Conservation (phyloP, 108 stramenopile species). For the Skeletonema menzelii region DNA sequence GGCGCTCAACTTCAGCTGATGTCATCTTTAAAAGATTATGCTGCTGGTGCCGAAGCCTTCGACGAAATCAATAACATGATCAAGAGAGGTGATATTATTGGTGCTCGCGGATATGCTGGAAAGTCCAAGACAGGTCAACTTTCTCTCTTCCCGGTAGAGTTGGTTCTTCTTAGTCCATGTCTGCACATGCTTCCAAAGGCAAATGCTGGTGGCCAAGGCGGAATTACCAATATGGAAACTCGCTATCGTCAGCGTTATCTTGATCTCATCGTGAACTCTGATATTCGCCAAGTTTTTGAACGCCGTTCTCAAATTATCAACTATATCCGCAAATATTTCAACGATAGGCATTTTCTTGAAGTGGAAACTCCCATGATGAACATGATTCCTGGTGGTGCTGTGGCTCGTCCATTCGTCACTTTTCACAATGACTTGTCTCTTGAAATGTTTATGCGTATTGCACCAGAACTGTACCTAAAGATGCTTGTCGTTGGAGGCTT, state of each 20-base stretch:
- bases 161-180: conserved; percentile 94
- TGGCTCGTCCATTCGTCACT: conserved; percentile 97
- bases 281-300: conserved; percentile 84
- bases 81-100: conserved; percentile 96
- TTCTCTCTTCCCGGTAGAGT: conserved; percentile 89
- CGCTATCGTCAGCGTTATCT: conserved; percentile 98
- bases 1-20: conserved; percentile 96
- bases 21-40: conserved; percentile 86
- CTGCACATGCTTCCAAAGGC: conserved; percentile 98
- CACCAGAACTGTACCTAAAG: conserved; percentile 98
- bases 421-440: conserved; percentile 97
- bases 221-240: conserved; percentile 94
- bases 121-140: conserved; percentile 98
- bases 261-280: conserved; percentile 96
- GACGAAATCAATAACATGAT: conserved; percentile 71
- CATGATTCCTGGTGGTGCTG: conserved; percentile 99
- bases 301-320: conserved; percentile 93
- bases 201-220: conserved; percentile 75
- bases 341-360: conserved; percentile 95
- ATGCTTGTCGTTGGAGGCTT: conserved; percentile 97
- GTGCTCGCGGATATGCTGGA: conserved; percentile 90
- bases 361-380: conserved; percentile 99
- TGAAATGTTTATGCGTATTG: conserved; percentile 95
- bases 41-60: conserved; percentile 89
- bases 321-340: conserved; percentile 92